phyloP scores from a whole-genome alignment of 2,329 filamentous ascomycete genomes.

The Aspergillus sp. region DNA sequence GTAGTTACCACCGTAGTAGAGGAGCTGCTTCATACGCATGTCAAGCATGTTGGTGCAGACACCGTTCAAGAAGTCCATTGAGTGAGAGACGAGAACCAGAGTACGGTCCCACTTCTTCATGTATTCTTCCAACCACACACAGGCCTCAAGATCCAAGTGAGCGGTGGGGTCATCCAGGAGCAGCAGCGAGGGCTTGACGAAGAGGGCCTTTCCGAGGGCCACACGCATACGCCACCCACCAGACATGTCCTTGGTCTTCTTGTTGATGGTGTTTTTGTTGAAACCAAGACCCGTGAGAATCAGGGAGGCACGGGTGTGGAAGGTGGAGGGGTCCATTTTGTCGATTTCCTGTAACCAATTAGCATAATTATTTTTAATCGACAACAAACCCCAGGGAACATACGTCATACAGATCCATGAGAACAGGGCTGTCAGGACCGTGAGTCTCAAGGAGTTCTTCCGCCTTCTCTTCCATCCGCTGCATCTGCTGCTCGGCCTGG shows the following conservation, averaged over 20 bases:
- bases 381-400: constrained; percentile 27
- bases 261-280: constrained; percentile 96
- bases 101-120: constrained; percentile 99
- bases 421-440: constrained; percentile 79
- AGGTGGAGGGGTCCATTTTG: constrained; percentile 96
- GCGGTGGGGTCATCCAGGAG: constrained; percentile 97
- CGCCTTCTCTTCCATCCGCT: constrained; percentile 44
- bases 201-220: constrained; percentile 91
- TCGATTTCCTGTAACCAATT: constrained; percentile 71
- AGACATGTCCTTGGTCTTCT: constrained; percentile 99
- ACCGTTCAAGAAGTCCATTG: constrained; percentile 98
- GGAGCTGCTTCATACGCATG: constrained; percentile 80
- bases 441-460: constrained; percentile 88
- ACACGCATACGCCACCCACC: constrained; percentile 99
- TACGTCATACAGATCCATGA: constrained; percentile 95
- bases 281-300: constrained; percentile 98
- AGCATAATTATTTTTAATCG: constrained; percentile 9
- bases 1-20: constrained; percentile 99
- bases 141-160: constrained; percentile 98
- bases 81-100: constrained; percentile 92
- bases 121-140: constrained; percentile 99
- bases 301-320: constrained; percentile 87
- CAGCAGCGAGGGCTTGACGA: constrained; percentile 93
- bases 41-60: constrained; percentile 98
- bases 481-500: constrained; percentile 67